Conservation (phyloP, 352 stramenopile species). For the Phytopythium cucurbitacearum region DNA sequence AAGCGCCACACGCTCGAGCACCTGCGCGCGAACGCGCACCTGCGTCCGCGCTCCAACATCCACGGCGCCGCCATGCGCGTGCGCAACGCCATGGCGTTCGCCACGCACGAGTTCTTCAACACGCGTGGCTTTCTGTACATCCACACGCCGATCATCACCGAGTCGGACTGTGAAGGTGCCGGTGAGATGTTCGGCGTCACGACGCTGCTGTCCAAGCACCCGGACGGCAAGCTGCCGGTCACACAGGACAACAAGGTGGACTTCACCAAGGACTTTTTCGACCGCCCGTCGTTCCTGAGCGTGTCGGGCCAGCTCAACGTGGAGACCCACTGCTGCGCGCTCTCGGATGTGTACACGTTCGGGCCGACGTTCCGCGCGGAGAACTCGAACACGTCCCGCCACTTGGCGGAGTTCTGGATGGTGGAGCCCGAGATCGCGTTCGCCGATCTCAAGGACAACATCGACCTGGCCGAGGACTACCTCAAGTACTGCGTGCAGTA, state of each 20-base stretch:
- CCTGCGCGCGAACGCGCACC: constrained; percentile 89
- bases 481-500: constrained; percentile 94
- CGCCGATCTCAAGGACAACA: constrained; percentile 89
- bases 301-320: constrained; percentile 98
- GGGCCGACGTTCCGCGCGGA: constrained; percentile 99
- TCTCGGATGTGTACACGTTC: constrained; percentile 96
- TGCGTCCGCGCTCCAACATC: constrained; percentile 91
- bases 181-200: constrained; percentile 96
- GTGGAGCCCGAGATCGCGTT: constrained; percentile 95
- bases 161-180: constrained; percentile 97
- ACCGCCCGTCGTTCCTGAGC: constrained; percentile 82
- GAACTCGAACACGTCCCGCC: constrained; percentile 97
- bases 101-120: constrained; percentile 94
- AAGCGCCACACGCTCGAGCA: constrained; percentile 93
- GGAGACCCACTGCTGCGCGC: constrained; percentile 90
- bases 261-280: constrained; percentile 92
- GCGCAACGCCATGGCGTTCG: constrained; percentile 91
- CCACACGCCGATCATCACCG: constrained; percentile 94
- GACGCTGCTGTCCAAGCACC: constrained; percentile 84
- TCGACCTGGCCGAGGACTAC: constrained; percentile 95
- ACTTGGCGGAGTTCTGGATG: constrained; percentile 99
- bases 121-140: constrained; percentile 93
- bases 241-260: constrained; percentile 77
- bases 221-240: constrained; percentile 64
- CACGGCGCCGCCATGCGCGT: constrained; percentile 90